These are phyloP conservation scores for Ascochyta lentis DNA, from an alignment of 2,329 filamentous ascomycete species.

Conservation along the genomic window DNA sequence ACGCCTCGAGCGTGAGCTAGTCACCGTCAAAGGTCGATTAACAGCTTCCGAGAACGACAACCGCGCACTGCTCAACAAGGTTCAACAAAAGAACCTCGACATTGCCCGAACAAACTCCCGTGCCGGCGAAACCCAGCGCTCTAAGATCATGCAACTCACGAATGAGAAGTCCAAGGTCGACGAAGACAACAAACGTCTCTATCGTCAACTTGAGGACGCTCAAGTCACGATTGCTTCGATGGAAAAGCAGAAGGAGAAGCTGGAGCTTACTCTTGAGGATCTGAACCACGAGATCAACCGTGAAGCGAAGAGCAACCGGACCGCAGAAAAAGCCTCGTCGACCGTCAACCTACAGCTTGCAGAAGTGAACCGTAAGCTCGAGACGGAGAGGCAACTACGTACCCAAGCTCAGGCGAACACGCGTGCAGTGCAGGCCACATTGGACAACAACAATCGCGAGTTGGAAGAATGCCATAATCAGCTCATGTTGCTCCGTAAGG, in stretches of 20 bases:
- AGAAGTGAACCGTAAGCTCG: conserved; percentile 86
- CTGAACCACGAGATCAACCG: conserved; percentile 89
- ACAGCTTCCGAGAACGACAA: conserved; percentile 97
- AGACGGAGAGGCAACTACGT: conserved; percentile 86
- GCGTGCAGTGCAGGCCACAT: conserved; percentile 76
- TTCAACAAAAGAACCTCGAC: conserved; percentile 96
- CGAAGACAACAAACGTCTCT: conserved; percentile 79
- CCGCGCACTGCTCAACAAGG: conserved; percentile 89
- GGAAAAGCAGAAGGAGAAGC: conserved; percentile 94
- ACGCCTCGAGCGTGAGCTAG: conserved; percentile 86
- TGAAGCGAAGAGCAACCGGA: conserved; percentile 87
- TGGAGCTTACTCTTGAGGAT: conserved; percentile 87
- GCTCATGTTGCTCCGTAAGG: conserved; percentile 80
- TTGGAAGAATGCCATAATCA: conserved; percentile 80
- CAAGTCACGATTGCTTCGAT: conserved; percentile 82
- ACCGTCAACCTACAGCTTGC: conserved; percentile 81
- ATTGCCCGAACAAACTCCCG: conserved; percentile 89
- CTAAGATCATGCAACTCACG: conserved; percentile 77
- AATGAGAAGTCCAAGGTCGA: conserved; percentile 83
- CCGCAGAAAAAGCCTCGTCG: conserved; percentile 86
- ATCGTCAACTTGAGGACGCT: conserved; percentile 83
- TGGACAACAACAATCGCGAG: conserved; percentile 83
- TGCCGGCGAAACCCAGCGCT: conserved; percentile 81
- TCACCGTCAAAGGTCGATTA: conserved; percentile 87
- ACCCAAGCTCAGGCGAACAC: conserved; percentile 85